phyloP scores from a whole-genome alignment of 2,329 filamentous ascomycete genomes.

The Thielaviopsis punctulata region DNA sequence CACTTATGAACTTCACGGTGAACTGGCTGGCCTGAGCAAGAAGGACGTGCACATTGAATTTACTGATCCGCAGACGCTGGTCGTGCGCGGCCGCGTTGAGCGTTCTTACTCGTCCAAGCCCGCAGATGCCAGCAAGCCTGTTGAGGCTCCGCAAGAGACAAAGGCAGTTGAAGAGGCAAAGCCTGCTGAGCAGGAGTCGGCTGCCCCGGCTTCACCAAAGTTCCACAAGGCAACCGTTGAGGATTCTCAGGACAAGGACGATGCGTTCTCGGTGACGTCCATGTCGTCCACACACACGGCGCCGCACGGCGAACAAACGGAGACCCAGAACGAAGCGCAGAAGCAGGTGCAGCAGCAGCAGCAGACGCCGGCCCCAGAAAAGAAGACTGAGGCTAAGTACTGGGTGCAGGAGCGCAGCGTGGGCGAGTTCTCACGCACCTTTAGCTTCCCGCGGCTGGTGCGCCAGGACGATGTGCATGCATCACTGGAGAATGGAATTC shows the following conservation, averaged over 20 bases:
- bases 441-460: conserved; percentile 48
- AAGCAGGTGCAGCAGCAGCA: conserved; percentile 2
- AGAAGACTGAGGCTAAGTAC: conserved; percentile 39
- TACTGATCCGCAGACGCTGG: conserved; percentile 55
- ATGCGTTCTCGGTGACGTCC: conserved; percentile 15
- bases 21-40: conserved; percentile 60
- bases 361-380: conserved; percentile 22
- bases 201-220: conserved; percentile 17
- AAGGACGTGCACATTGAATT: conserved; percentile 64
- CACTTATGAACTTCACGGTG: conserved; percentile 61
- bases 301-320: conserved; percentile 14
- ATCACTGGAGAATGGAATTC: conserved; percentile 45
- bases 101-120: conserved; percentile 35
- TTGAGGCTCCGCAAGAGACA: background rate
- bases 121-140: conserved; percentile 13
- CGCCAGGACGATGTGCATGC: conserved; percentile 46
- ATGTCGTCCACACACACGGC: conserved; percentile 13
- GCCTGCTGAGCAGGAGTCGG: background rate
- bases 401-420: conserved; percentile 53
- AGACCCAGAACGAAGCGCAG: background rate
- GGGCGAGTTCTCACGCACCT: conserved; percentile 50
- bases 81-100: conserved; percentile 53
- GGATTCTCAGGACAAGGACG: conserved; percentile 26
- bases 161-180: background rate
- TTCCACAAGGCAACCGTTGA: conserved; percentile 47